Evolutionary conservation across 2,329 filamentous ascomycete species (phyloP), one percentile per base, ranked within the genome.

Genomic region (Ceratocystis harringtonii): DNA sequence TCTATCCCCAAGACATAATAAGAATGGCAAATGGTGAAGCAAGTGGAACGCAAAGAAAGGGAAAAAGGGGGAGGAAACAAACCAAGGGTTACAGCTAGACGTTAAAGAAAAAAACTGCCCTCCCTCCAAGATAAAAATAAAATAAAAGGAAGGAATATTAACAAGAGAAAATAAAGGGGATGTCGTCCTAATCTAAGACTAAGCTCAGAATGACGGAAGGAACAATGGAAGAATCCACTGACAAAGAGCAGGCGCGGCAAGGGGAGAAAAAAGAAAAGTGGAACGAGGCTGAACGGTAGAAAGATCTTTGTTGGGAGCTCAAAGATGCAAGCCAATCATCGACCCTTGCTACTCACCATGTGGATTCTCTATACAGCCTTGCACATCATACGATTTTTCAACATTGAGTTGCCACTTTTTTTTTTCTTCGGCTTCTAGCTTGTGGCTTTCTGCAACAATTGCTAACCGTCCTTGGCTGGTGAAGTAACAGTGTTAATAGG

Each of bases 381-480:
- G 73, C 67, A 64, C 70, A 75, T 75, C 74, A 75, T 75, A 75
- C 73, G 74, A 75, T 74, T 70, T 73, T 69, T 68, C 30, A 62
- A 68, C 64, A 62, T 41, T 41, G 65, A 52, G 43, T 22, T 48
- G 43, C 63, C 52, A 55, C 55, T 69, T 70, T 61, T 68, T 69
- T n/a, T 69, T 70, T 22, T 63, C 71, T 61, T 69, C 70, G 32
- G 72, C 72, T 25, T 25, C 48, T 60, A 25, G 41, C 45, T 60
- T 61, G 19, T 50, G 44, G 45, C 25, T 64, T 58, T 64, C 55
- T 67, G 15, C 43, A 57, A 19, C 22, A 50, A 50, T 25, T 50
- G 45, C 45, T 50, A 50, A 25, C 45, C 45, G 22, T 50, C 15
- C 17, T 50, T 50, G 45, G 45, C 45, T 41, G 17, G n/a, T 50